Conservation (phyloP, 2,329 filamentous ascomycete species). For the Cryphonectria nitschkei region DNA sequence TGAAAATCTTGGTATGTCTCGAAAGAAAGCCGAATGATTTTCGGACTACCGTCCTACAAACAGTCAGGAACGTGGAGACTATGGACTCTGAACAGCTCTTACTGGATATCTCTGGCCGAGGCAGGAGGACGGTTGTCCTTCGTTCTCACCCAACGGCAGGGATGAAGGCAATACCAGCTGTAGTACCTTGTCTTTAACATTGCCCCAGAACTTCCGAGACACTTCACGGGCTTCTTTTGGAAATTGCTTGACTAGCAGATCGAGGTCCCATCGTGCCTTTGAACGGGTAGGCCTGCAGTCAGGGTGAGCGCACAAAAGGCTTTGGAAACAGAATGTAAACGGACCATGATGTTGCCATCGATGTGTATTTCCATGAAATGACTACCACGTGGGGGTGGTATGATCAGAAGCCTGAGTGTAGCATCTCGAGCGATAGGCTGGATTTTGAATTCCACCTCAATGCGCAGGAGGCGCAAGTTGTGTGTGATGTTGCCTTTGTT, state of each 20-base stretch:
- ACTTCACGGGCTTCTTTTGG: background rate
- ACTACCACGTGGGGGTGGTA: background rate
- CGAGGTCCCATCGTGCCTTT: conserved; percentile 25
- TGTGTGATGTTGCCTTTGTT: background rate
- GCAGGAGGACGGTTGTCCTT: background rate
- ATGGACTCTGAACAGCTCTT: background rate
- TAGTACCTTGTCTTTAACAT: conserved; percentile 7
- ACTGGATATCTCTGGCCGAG: background rate
- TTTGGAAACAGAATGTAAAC: background rate
- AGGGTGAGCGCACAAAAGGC: background rate
- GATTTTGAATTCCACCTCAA: background rate
- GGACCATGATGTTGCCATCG: conserved; percentile 21
- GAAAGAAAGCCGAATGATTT: conserved; percentile 14
- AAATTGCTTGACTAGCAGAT: background rate
- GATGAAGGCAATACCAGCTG: conserved; percentile 17
- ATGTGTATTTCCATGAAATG: conserved; percentile 24
- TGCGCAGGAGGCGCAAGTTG: conserved; percentile 2
- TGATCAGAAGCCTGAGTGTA: conserved; percentile 11
- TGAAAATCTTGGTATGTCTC: conserved; percentile 9
- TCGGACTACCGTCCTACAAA: background rate
- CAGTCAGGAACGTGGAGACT: background rate
- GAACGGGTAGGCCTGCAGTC: background rate
- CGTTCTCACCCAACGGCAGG: background rate
- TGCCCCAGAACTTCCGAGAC: conserved; percentile 3
- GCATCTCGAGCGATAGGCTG: conserved; percentile 18